Evolutionary conservation across 177 flowering plant genomes (phyloP), one percentile per base, ranked within the genome.

Genomic region (Vitis hybrid): DNA sequence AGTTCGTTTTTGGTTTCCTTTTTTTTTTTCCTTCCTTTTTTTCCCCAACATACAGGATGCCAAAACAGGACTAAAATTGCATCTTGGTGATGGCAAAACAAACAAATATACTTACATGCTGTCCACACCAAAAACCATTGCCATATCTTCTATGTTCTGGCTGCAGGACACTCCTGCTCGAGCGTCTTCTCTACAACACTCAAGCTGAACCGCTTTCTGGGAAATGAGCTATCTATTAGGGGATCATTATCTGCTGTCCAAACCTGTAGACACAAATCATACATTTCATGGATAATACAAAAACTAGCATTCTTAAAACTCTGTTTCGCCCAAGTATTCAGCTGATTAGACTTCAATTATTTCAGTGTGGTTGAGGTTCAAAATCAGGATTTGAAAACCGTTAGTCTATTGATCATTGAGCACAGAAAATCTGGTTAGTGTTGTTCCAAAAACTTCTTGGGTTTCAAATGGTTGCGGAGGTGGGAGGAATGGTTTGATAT

Each of bases 201-300:
- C 32, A 11, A 56, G 80, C 65, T 50, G 74, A 63, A 30, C 48
- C 14, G 10, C 59, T 9, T 57, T 51, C 52, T n/a, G 60, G 26
- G 58, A 69, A 56, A 65, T 52, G 14, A 15, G 40, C 18, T n/a
- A 34, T 57, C 34, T 23, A n/a, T 49, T 56, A 14, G 13, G 19
- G 49, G 15, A 59, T 62, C 56, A 65, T 65, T 64, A 74, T 74
- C 75, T 71, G 30, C 56, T 7, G 55, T 74, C 78, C 58, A 78
- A 68, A 68, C 75, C 81, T 78, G 75, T 60, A 50, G 18, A 40
- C 18, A 56, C 54, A n/a, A 6, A 48, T 45, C 30, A 50, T 23
- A 19, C 13, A 14, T 32, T 13, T 52, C 7, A 65, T 23, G 45
- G 45, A 40, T 40, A 40, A 40, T 40, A 40, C 45, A 40, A 40